Percentiles rank a stretch among this genome's conserved stretches.
Evolutionary conservation across 2,329 filamentous ascomycete genomes (phyloP).

Genomic region (Escovopsis sp.): DNA sequence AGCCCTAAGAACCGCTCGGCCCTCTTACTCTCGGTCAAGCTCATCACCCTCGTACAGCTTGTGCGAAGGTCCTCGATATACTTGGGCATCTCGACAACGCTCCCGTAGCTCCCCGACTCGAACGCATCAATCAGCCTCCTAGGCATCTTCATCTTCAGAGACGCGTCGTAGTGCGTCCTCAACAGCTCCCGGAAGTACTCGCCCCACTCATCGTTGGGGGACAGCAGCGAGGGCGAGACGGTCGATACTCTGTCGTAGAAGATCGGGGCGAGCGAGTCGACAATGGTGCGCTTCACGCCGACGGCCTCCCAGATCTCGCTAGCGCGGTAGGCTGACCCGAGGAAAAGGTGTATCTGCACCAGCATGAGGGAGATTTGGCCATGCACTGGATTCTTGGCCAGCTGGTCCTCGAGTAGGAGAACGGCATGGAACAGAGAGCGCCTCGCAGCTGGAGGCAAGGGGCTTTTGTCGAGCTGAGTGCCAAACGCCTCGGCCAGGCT

Average conservation of each 20-base stretch:
- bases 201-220: constrained; percentile 17
- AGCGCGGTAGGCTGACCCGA: constrained; percentile 34
- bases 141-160: constrained; percentile 31
- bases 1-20: constrained; percentile 29
- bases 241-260: constrained; percentile 42
- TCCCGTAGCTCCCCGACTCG: constrained; percentile 34
- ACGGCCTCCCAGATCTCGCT: constrained; percentile 34
- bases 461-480: not conserved
- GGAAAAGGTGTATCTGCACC: constrained; percentile 34
- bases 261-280: constrained; percentile 39
- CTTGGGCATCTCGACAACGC: constrained; percentile 31
- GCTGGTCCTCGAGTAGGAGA: constrained; percentile 34
- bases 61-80: constrained; percentile 29
- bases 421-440: constrained; percentile 32
- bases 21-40: constrained; percentile 35
- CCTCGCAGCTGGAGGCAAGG: constrained; percentile 6
- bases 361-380: constrained; percentile 34
- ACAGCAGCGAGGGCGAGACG: constrained; percentile 28
- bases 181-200: constrained; percentile 27
- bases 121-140: constrained; percentile 31
- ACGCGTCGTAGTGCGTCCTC: constrained; percentile 30
- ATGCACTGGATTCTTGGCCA: constrained; percentile 29
- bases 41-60: constrained; percentile 39
- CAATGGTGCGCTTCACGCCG: constrained; percentile 41
- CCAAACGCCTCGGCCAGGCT: constrained; percentile 17